Evolutionary conservation across 2,329 filamentous ascomycete species (phyloP).

Genomic region (Botrytis fragariae): DNA sequence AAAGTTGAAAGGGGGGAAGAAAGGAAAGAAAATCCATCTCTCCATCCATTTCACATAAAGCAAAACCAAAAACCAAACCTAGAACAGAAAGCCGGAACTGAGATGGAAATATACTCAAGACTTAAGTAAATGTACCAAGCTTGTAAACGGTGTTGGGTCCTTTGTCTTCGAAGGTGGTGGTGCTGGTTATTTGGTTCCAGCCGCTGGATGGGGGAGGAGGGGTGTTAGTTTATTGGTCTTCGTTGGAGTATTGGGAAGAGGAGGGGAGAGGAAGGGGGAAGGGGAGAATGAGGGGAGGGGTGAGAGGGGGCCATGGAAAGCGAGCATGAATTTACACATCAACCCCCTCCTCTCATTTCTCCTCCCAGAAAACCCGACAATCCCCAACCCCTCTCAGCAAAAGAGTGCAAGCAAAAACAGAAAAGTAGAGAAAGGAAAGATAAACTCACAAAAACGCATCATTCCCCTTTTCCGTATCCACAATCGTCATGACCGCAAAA

Average conservation of each 20-base stretch:
- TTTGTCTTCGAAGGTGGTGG: constrained; percentile 7
- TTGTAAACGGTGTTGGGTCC: constrained; percentile 24
- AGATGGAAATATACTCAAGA: no score
- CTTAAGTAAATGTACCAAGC: constrained; percentile 16
- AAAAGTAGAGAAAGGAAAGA: not conserved
- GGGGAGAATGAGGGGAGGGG: not conserved
- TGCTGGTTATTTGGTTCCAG: constrained; percentile 18
- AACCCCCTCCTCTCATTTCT: no score
- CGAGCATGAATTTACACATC: not conserved
- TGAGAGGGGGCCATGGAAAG: no score
- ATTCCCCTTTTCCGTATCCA: constrained; percentile 3
- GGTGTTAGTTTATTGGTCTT: not conserved
- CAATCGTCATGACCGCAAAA: constrained; percentile 25
- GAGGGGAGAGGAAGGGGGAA: not conserved
- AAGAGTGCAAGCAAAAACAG: no score
- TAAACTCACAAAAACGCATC: constrained; percentile 24
- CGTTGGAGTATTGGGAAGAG: no score
- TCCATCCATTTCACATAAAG: no score
- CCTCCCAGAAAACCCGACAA: no score
- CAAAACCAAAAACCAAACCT: no score
- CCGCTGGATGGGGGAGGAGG: not conserved
- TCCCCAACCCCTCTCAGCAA: no score
- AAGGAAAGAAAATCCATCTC: no score
- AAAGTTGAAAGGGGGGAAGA: no score
- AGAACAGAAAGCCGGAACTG: no score